phyloP scores from a whole-genome alignment of 1,284 basidiomycete species.

The Testicularia cyperi region DNA sequence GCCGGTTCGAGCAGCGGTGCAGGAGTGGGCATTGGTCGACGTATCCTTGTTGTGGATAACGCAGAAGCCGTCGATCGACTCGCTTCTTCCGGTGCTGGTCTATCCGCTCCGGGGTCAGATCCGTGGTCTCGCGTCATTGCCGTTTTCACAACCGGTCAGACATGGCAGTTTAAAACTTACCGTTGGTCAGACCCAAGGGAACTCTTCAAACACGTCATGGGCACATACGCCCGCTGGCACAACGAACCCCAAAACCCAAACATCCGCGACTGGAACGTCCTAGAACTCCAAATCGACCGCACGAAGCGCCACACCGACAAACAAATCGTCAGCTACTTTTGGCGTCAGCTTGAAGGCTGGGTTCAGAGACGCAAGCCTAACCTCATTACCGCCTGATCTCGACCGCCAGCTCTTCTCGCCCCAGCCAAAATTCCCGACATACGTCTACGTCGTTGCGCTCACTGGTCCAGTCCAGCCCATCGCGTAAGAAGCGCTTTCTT shows the following conservation, averaged over 20 bases:
- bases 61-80: constrained; percentile 89
- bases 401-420: neutral
- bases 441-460: too few species aligned
- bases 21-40: constrained; percentile 60
- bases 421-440: neutral
- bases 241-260: constrained; percentile 85
- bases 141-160: constrained; percentile 94
- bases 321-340: constrained; percentile 89
- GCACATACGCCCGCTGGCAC: constrained; percentile 79
- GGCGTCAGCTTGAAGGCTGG: constrained; percentile 87
- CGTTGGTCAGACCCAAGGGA: constrained; percentile 90
- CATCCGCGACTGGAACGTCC: constrained; percentile 95
- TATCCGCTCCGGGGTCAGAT: constrained; percentile 36
- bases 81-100: constrained; percentile 64
- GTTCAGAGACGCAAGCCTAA: constrained; percentile 62
- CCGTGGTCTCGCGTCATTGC: constrained; percentile 82
- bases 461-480: too few species aligned
- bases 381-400: constrained; percentile 12
- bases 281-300: constrained; percentile 71
- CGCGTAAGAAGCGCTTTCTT: too few species aligned
- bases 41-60: constrained; percentile 82
- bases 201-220: constrained; percentile 75
- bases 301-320: constrained; percentile 83
- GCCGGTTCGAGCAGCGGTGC: constrained; percentile 10
- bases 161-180: constrained; percentile 95